Evolutionary conservation across 805 yeast species (phyloP).

Genomic region (Saccharomycopsis malanga): DNA sequence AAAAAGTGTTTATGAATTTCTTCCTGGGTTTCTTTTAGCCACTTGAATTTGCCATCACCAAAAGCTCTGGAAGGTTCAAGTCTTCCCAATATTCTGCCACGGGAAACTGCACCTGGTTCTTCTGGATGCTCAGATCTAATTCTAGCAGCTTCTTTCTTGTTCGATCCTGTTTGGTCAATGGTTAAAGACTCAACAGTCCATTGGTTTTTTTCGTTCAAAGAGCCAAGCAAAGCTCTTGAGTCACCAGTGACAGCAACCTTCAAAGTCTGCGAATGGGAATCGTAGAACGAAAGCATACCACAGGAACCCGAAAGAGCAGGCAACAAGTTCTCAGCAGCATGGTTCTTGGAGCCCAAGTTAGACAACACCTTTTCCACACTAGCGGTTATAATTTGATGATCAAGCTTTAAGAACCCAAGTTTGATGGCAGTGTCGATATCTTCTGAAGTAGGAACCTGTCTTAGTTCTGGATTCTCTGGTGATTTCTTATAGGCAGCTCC

Average conservation of each 20-base stretch:
- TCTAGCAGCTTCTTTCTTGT: conserved; percentile 77
- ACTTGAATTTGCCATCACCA: conserved; percentile 93
- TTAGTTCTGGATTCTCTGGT: conserved; percentile 25
- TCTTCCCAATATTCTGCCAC: conserved; percentile 88
- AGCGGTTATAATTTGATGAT: conserved; percentile 76
- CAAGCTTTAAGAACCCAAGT: conserved; percentile 73
- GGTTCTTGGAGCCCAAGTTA: conserved; percentile 51
- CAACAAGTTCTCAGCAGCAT: conserved; percentile 67
- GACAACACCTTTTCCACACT: conserved; percentile 63
- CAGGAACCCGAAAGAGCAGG: conserved; percentile 97
- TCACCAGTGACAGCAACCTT: conserved; percentile 96
- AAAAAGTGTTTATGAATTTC: conserved; percentile 67
- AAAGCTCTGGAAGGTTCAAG: conserved; percentile 94
- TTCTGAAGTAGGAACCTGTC: conserved; percentile 54
- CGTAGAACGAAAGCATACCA: conserved; percentile 81
- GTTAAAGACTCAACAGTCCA: conserved; percentile 89
- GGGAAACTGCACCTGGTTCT: conserved; percentile 73
- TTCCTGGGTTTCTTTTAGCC: conserved; percentile 70
- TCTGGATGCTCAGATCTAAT: conserved; percentile 84
- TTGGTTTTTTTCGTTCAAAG: conserved; percentile 50
- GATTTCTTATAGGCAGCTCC: conserved; percentile 44
- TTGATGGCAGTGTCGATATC: conserved; percentile 73
- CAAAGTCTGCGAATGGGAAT: conserved; percentile 60
- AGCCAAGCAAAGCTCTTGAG: conserved; percentile 84
- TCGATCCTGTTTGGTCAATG: conserved; percentile 92